Base-by-base conservation (phyloP, 2,329 filamentous ascomycete species). In the Seiridium unicorne region DNA sequence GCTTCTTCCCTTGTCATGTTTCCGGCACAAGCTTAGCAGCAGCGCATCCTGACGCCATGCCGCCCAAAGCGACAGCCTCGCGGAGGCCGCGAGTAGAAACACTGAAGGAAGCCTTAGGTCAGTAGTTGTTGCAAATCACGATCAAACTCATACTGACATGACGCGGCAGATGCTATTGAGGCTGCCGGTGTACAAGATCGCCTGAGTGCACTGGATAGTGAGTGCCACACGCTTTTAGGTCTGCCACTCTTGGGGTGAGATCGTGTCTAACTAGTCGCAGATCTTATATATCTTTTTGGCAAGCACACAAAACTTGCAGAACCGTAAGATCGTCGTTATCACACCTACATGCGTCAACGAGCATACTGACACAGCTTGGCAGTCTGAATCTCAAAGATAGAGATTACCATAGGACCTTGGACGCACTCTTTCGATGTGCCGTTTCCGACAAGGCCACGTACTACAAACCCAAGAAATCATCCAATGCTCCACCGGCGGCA, bases 361-460 rank as follows among this genome's bases (percentile, higher is more conserved):
- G 32, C n/a, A n/a, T 13, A 13, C 32, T 58, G 18, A 38, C 36
- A 34, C 18, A 8, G 4, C 26, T 26, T 7, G 36, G 9, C 46
- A 59, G 58, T 13, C n/a, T 26, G 9, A 64, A 62, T 31, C 78
- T 97, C 40, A 84, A 83, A 51, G 92, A 96, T 70, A 91, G 90
- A 70, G 84, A 84, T n/a, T 96, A 91, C 66, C 89, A 95, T 69
- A 84, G 85, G 61, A 87, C 97, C 48, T 91, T 92, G 67, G 92
- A 97, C 69, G 84, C 86, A 1, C 78, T 98, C 3, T 97, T 97
- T 70, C 82, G 84, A 58, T 89, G 83, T 69, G 84, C 84, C 1
- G 73, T 88, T 18, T 74, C 81, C 11, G 93, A 97, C 66, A 92
- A 91, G 70, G 79, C 86, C 8, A 72, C 75, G 18, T 90, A 85